Evolutionary conservation across 176 grass and related monocot species (phyloP).

Genomic region (Aechmea fasciata): DNA sequence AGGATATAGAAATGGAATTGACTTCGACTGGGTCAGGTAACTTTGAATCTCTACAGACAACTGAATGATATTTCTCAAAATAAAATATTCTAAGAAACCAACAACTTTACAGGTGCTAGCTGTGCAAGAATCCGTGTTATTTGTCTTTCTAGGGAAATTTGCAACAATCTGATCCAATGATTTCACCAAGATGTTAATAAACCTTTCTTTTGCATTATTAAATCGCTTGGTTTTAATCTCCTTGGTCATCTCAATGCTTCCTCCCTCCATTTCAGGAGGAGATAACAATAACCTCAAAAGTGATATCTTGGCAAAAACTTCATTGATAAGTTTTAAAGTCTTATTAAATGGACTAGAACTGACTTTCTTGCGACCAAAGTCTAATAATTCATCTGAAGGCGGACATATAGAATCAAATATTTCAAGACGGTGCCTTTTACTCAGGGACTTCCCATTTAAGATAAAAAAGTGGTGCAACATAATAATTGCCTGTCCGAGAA

Average conservation of each 20-base stretch:
- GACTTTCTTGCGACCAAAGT: conserved; percentile 34
- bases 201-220: conserved; percentile 54
- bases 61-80: conserved; percentile 76
- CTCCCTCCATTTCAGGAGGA: conserved; percentile 20
- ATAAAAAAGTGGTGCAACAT: conserved; percentile 45
- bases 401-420: conserved; percentile 58
- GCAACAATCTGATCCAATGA: conserved; percentile 50
- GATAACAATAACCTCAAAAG: conserved; percentile 68
- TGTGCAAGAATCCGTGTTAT: conserved; percentile 11
- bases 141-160: conserved; percentile 28
- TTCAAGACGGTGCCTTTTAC: conserved; percentile 44
- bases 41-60: conserved; percentile 45
- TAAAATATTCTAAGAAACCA: conserved; percentile 56
- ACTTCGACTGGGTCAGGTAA: conserved; percentile 39
- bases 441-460: conserved; percentile 29
- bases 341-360: conserved; percentile 34
- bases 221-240: conserved; percentile 54
- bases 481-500: conserved; percentile 69
- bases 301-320: conserved; percentile 64
- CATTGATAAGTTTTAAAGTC: conserved; percentile 48
- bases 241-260: conserved; percentile 21
- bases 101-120: conserved; percentile 15
- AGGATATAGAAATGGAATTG: conserved; percentile 57
- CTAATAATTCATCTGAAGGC: conserved; percentile 51
- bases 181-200: conserved; percentile 55